Evolutionary conservation across 2,329 filamentous ascomycete species (phyloP), one percentile per base, ranked within the genome.

Genomic region (Fusarium fujikuroi): DNA sequence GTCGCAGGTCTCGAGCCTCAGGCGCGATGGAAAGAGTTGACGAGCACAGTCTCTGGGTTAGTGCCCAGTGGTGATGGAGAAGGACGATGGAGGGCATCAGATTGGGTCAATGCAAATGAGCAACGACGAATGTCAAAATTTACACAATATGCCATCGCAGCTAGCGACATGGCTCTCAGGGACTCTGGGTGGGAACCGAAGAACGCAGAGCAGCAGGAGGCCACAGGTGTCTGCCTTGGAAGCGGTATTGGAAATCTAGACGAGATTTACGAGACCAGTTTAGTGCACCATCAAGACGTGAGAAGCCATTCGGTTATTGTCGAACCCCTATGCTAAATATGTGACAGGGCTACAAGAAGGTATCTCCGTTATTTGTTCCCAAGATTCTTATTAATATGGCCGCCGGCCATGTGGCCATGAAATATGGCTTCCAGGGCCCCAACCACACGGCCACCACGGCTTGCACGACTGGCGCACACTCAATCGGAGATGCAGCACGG

Each of bases 191-290:
- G 95, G 94, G 85, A 88, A 54, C 90, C 92, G 0, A 84, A 84
- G 9, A 82, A 79, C 9, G 85, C 87, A 23, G 87, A 90, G 30
- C 89, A 95, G 64, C 87, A 88, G 30, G 93, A 97, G 78, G 87
- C 87, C 61, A 97, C 95, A 0, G 96, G 96, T 2, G 93, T 99
- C 3, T 97, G 95, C 78, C 87, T 99, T 44, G 96, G 96, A 5
- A 98, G 95, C 74, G 96, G 96, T 4, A 98, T 99, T 77, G 96
- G 96, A 21, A 98, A 96, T 78, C 87, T 99, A 43, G 93, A 97
- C 44, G 95, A 97, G 76, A 91, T 97, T 14, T 98, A 97, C 82
- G 87, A 92, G 70, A 97, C 95, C 4, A 94, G 93, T 63, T 78
- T 97, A 56, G 90, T 89, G 3, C 97, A 93, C 79, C 87, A 93